Conservation (phyloP, 2,329 filamentous ascomycete genomes). For the Penicillium psychrosexuale region DNA sequence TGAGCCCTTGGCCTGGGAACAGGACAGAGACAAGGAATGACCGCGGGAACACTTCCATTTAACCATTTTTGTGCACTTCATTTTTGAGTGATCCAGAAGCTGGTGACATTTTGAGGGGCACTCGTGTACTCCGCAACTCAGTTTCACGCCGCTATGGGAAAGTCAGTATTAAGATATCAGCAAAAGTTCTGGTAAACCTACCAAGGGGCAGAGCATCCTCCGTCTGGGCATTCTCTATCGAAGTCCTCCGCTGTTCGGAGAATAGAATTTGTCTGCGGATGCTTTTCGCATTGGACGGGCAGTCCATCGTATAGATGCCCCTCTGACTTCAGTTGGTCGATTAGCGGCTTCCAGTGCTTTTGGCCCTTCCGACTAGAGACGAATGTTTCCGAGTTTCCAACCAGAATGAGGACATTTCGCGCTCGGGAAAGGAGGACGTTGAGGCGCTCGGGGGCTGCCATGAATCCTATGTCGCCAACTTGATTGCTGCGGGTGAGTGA, state of each 20-base stretch:
- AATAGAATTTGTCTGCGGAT: constrained; percentile 50
- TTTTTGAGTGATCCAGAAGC: constrained; percentile 56
- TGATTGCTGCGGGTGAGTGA: constrained; percentile 67
- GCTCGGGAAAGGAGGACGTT: constrained; percentile 70
- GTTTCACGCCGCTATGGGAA: constrained; percentile 37
- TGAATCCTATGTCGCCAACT: constrained; percentile 66
- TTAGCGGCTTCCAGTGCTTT: constrained; percentile 56
- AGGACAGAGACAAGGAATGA: constrained; percentile 52
- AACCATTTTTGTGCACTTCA: constrained; percentile 47
- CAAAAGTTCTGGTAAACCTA: constrained; percentile 28
- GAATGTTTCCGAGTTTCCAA: constrained; percentile 69
- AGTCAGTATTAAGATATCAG: not conserved
- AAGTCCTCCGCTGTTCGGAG: constrained; percentile 58
- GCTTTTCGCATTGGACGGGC: constrained; percentile 58
- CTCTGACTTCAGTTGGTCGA: constrained; percentile 53
- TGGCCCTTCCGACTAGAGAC: constrained; percentile 57
- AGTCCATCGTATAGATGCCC: constrained; percentile 59
- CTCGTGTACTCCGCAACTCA: constrained; percentile 58
- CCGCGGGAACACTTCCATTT: constrained; percentile 50
- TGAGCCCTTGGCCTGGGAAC: constrained; percentile 37
- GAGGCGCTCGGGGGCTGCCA: constrained; percentile 61
- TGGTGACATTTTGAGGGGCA: constrained; percentile 64
- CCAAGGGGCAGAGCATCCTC: constrained; percentile 65
- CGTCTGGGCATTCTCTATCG: constrained; percentile 61
- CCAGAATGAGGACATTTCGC: constrained; percentile 62